Percentiles rank a stretch among this genome's conserved stretches.
phyloP scores from a whole-genome alignment of 2,329 filamentous ascomycete genomes.

The Claviceps monticola region DNA sequence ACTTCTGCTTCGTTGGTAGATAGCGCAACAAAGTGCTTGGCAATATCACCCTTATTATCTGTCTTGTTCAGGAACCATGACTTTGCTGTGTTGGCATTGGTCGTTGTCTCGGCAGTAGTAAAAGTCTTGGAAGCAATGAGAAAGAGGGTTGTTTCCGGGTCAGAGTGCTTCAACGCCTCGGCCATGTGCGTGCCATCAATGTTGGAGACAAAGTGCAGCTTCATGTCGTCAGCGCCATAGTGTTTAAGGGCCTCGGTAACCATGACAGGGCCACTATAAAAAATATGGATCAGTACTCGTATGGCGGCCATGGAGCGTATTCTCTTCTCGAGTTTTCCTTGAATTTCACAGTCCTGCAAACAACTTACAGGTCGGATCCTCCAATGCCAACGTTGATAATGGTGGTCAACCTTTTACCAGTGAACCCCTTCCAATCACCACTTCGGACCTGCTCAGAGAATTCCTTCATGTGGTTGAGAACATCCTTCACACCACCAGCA shows the following conservation, averaged over 20 bases:
- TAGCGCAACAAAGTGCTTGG: constrained; percentile 97
- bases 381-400: constrained; percentile 98
- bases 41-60: constrained; percentile 66
- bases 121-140: constrained; percentile 98
- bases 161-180: constrained; percentile 74
- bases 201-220: constrained; percentile 97
- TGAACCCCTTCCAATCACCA: constrained; percentile 93
- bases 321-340: background rate
- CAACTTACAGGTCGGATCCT: constrained; percentile 84
- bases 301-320: no score
- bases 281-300: background rate
- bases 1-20: constrained; percentile 94
- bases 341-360: background rate
- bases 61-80: constrained; percentile 84
- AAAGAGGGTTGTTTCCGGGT: constrained; percentile 98
- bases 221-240: constrained; percentile 76
- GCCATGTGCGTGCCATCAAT: constrained; percentile 97
- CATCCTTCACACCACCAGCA: constrained; percentile 75
- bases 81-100: constrained; percentile 96
- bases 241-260: constrained; percentile 94
- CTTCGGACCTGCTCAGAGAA: constrained; percentile 91
- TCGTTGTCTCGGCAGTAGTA: constrained; percentile 92
- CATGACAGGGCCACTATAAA: constrained; percentile 80
- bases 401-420: constrained; percentile 91
- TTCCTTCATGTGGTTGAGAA: constrained; percentile 95